A percentile compares a stretch with the other conserved stretches of the same genome.
Conservation (phyloP, 768 basidiomycete species). For the Pleurotus platypus region DNA sequence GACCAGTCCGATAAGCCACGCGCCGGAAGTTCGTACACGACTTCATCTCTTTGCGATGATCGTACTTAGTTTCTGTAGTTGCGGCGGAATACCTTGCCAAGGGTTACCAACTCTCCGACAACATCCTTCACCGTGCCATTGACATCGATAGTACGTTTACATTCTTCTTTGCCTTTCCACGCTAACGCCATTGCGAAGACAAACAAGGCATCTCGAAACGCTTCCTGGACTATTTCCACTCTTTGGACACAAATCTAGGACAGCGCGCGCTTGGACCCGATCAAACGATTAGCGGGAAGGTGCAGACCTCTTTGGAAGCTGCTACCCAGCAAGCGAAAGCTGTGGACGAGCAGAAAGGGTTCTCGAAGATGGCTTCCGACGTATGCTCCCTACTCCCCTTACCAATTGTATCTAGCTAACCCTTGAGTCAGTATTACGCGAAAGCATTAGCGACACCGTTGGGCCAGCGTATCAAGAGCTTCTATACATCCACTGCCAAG, state of each 20-base stretch:
- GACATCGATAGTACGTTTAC: constrained; percentile 61
- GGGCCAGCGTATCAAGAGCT: constrained; percentile 71
- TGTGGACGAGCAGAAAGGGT: constrained; percentile 81
- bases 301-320: constrained; percentile 58
- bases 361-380: constrained; percentile 64
- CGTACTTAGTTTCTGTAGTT: constrained; percentile 37
- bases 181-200: constrained; percentile 27
- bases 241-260: constrained; percentile 70
- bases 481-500: constrained; percentile 89
- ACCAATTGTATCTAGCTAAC: background rate
- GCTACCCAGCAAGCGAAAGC: constrained; percentile 68
- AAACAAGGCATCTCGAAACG: constrained; percentile 85
- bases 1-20: constrained; percentile 91
- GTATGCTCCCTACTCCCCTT: constrained; percentile 25
- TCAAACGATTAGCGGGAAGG: constrained; percentile 73
- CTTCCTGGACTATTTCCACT: constrained; percentile 78
- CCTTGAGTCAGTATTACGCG: constrained; percentile 61
- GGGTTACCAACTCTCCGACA: constrained; percentile 81
- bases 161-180: background rate
- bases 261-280: constrained; percentile 72
- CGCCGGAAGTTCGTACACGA: constrained; percentile 60
- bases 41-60: background rate
- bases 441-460: constrained; percentile 72
- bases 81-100: constrained; percentile 92
- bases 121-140: constrained; percentile 74